A percentile compares a stretch with the other conserved stretches of the same genome.
Conservation (phyloP, 1,284 basidiomycete species). For the Spongiforma sp. region DNA sequence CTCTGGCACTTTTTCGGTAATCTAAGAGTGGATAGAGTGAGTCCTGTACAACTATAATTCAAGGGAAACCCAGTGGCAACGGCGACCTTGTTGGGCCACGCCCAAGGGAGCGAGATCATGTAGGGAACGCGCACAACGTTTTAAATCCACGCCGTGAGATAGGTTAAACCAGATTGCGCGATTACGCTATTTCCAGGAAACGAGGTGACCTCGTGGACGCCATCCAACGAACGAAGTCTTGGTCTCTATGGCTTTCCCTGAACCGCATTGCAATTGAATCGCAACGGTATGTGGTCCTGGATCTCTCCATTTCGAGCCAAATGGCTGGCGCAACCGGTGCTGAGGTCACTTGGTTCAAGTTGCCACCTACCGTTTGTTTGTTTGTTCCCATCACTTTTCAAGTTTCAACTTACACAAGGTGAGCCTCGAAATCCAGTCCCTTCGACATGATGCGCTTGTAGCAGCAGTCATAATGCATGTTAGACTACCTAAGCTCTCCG, state of each 20-base stretch:
- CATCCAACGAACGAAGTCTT: conserved; percentile 9
- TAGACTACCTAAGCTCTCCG: conserved; percentile 31
- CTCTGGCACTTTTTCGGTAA: conserved; percentile 1
- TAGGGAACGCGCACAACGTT: conserved; percentile 18
- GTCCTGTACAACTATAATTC: not conserved
- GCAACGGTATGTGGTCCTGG: too few relatives aligned
- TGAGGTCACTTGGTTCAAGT: too few relatives aligned
- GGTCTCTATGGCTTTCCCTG: not conserved
- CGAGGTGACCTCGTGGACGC: conserved; percentile 35
- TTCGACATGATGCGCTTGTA: conserved; percentile 17
- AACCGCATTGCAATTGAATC: conserved; percentile 6
- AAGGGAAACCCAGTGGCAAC: conserved; percentile 1
- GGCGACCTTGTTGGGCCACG: not conserved
- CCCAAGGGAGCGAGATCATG: conserved; percentile 9
- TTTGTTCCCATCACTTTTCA: not conserved
- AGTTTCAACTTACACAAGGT: not conserved
- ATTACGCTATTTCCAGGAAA: conserved; percentile 32
- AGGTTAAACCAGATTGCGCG: conserved; percentile 16
- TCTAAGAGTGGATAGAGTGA: not conserved
- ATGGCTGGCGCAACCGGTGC: too few relatives aligned
- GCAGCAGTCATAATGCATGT: conserved; percentile 26
- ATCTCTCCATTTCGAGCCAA: not conserved
- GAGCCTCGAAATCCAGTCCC: not conserved
- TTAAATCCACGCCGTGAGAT: conserved; percentile 30
- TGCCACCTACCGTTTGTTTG: not conserved